Base-by-base conservation (phyloP, 306 rosid genomes). In the Clitoria ternatea region DNA sequence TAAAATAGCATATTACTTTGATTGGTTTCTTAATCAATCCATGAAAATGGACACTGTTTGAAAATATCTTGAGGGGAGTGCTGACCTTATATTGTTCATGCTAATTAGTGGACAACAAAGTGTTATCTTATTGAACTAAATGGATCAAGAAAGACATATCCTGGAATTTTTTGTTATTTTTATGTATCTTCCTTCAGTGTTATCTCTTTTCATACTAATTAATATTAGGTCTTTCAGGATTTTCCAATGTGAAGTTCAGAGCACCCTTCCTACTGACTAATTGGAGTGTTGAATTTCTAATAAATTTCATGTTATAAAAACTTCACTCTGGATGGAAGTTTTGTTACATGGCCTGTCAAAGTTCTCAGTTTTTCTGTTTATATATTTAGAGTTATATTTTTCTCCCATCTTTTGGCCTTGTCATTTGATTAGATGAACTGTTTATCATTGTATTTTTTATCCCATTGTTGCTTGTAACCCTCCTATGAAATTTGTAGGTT, bases 401-500 rank as follows among this genome's bases (percentile, higher is more conserved):
- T 62, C 48, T 30, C 40, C 39, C n/a, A 0, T 10, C 53, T 57
- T 69, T 35, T 68, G 72, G 56, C 18, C 29, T 6, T 6, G 32
- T 70, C 19, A 22, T 52, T 24, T 66, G 74, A 43, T 78, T 67
- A 20, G 74, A 42, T 42, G 14, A 55, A 62, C 33, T 66, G 24
- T 45, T 67, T 42, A 3, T 23, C 26, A 36, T 69, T 48, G 43
- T 61, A 43, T 23, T 26, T 75, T 44, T 66, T 7, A 54, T 43
- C 45, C 40, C 50, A 63, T 40, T 59, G 3, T 40, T 14, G n/a
- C 35, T 48, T 69, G 19, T 29, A 72, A 59, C 69, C 57, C 72
- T 66, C 18, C 49, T 56, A 71, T 73, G 23, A 29, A 69, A 77
- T 74, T 23, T 76, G 35, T 71, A 94, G 98, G 96, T 94, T 27